Percentiles rank a stretch among this genome's conserved stretches.
Evolutionary conservation across 768 basidiomycete species (phyloP).

Genomic region (Sistotremastrum suecicum): DNA sequence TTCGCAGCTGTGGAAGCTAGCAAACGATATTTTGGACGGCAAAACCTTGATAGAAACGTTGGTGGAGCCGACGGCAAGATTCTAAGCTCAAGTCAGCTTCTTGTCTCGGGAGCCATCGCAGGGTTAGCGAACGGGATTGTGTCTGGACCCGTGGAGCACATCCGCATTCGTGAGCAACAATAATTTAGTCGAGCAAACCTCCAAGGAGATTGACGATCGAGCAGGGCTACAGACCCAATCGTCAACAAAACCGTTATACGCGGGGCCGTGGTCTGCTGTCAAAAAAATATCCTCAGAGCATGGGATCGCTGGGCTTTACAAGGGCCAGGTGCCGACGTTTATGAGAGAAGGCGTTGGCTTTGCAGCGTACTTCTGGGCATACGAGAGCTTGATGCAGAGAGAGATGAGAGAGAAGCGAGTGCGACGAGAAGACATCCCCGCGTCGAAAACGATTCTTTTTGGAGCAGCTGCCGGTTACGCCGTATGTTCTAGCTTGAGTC

Average conservation of each 20-base stretch:
- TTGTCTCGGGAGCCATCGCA: conserved; percentile 66
- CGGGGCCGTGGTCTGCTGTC: conserved; percentile 79
- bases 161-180: conserved; percentile 71
- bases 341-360: conserved; percentile 73
- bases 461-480: conserved; percentile 90
- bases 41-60: conserved; percentile 41
- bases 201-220: not conserved
- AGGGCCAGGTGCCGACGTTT: conserved; percentile 84
- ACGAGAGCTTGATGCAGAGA: conserved; percentile 83
- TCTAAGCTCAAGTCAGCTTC: conserved; percentile 51
- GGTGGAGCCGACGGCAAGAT: conserved; percentile 55
- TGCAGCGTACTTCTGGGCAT: conserved; percentile 80
- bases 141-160: conserved; percentile 93
- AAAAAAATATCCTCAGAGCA: conserved; percentile 64
- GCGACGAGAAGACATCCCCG: conserved; percentile 59
- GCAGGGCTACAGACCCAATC: conserved; percentile 87
- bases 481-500: conserved; percentile 28
- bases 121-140: conserved; percentile 87
- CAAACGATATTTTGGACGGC: conserved; percentile 62
- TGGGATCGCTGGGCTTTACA: conserved; percentile 79
- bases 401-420: conserved; percentile 68
- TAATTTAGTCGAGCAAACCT: not conserved
- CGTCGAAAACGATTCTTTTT: conserved; percentile 67
- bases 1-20: conserved; percentile 80
- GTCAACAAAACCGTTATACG: conserved; percentile 57